Evolutionary conservation across 73 alveolate species (phyloP).

Genomic region (Blepharisma japonicum): DNA sequence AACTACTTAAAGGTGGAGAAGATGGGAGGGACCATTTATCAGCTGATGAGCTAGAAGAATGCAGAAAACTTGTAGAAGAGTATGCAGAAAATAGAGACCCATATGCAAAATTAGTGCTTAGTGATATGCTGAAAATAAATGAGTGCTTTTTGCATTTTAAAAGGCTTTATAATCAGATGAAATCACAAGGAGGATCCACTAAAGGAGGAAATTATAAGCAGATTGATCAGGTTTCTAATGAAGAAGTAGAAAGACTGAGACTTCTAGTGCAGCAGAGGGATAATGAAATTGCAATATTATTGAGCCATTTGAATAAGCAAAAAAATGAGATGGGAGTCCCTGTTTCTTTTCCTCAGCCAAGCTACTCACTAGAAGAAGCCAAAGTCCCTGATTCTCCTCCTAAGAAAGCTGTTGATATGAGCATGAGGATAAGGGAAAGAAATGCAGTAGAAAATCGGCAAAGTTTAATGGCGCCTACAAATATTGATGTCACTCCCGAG

Average conservation of each 20-base stretch:
- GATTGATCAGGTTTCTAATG: conserved; percentile 36
- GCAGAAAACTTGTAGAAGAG: conserved; percentile 85
- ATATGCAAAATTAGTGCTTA: conserved; percentile 66
- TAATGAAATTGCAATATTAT: conserved; percentile 80
- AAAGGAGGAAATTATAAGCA: conserved; percentile 35
- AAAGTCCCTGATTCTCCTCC: conserved; percentile 19
- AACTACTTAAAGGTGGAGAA: conserved; percentile 87
- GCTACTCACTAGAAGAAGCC: conserved; percentile 24
- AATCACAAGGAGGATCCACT: conserved; percentile 25
- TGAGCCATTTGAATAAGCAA: conserved; percentile 65
- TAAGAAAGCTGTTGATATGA: background rate
- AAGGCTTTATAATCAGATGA: conserved; percentile 27
- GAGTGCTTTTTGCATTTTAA: conserved; percentile 92
- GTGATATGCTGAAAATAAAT: conserved; percentile 90
- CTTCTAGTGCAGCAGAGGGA: conserved; percentile 71
- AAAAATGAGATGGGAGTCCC: conserved; percentile 33
- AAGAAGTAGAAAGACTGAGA: conserved; percentile 66
- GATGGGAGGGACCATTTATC: conserved; percentile 79
- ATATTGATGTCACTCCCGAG: conserved; percentile 50
- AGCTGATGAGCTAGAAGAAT: conserved; percentile 87
- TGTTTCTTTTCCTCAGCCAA: conserved; percentile 34
- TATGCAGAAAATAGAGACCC: conserved; percentile 81
- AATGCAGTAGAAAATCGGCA: conserved; percentile 29
- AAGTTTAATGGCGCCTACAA: background rate
- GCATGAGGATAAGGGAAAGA: conserved; percentile 38